These are phyloP conservation scores for Striga hermonthica DNA, from an alignment of 305 asterid species.

Conservation along the genomic window DNA sequence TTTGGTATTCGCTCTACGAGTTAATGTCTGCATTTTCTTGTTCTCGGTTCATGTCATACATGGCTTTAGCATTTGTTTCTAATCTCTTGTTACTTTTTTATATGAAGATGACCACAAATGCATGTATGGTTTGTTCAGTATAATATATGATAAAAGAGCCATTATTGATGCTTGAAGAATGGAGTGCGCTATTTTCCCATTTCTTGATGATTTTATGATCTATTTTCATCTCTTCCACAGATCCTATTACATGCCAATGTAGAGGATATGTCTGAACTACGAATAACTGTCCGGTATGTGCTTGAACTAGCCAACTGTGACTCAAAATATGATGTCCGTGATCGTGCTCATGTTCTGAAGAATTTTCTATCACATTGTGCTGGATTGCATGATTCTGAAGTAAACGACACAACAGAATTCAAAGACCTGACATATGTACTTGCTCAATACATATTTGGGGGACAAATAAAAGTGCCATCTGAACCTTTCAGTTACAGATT, in stretches of 20 bases:
- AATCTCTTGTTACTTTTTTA: conserved; percentile 18
- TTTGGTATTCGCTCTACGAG: not conserved
- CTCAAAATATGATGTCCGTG: conserved; percentile 85
- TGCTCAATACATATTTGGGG: conserved; percentile 64
- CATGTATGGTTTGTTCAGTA: conserved; percentile 18
- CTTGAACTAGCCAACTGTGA: conserved; percentile 86
- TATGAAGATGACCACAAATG: conserved; percentile 17
- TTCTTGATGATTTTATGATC: conserved; percentile 25
- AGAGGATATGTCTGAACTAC: conserved; percentile 47
- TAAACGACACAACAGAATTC: conserved; percentile 38
- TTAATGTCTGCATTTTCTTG: conserved; percentile 10
- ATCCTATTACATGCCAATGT: conserved; percentile 63
- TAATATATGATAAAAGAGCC: conserved; percentile 22
- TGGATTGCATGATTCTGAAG: conserved; percentile 41
- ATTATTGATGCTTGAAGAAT: conserved; percentile 20
- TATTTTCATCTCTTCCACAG: conserved; percentile 43
- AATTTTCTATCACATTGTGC: conserved; percentile 50
- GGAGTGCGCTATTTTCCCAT: conserved; percentile 16
- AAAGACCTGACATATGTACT: conserved; percentile 42
- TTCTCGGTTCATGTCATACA: conserved; percentile 5
- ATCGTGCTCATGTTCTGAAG: conserved; percentile 76
- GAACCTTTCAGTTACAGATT: conserved; percentile 62
- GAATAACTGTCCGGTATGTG: conserved; percentile 49
- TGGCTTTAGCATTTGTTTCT: not conserved
- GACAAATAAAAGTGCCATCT: conserved; percentile 44